Evolutionary conservation across 129 eudicot genomes (phyloP), one percentile per base, ranked within the genome.

Genomic region (Centella asiatica): DNA sequence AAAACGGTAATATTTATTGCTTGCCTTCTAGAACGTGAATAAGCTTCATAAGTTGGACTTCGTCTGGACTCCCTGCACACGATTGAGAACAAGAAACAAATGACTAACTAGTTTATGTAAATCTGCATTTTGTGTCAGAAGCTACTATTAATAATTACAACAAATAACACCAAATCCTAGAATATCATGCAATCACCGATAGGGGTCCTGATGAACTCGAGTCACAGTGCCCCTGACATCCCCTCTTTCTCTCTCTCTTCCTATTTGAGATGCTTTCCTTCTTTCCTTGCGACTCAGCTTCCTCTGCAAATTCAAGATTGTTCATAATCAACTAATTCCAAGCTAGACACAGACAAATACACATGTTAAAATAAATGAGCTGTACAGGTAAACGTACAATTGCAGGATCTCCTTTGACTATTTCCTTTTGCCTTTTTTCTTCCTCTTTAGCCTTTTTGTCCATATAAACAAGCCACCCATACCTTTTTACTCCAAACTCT

Each of bases 251-350:
- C 71, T 84, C 73, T 87, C 98, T 65, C 98, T 84, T 77, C 69
- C 98, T 44, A 82, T 78, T 69, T 87, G 99, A 76, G 96, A 92
- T 66, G 81, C 96, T 73, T 92, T 92, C 76, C 96, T 82, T 72
- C 99, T 76, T 68, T 92, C 99, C 68, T 92, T 92, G 73, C 99
- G 99, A 72, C 96, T 92, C 78, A 92, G 74, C 79, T 92, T 92
- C 74, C 88, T 84, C 99, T 92, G 76, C 68, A 66, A 54, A 65
- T 63, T n/a, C 65, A 65, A 29, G 23, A 39, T 56, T 19, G 26
- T 5, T n/a, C 57, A 57, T 22, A 6, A 28, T 50, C 14, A 63
- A 12, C 24, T 27, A 31, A 6, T 23, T 17, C 59, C 8, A 25
- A 48, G 2, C 18, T 75, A 34, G 4, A 44, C 0, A 33, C 15